Conservation (phyloP, 2,329 filamentous ascomycete species). For the Neonectria neomacrospora region DNA sequence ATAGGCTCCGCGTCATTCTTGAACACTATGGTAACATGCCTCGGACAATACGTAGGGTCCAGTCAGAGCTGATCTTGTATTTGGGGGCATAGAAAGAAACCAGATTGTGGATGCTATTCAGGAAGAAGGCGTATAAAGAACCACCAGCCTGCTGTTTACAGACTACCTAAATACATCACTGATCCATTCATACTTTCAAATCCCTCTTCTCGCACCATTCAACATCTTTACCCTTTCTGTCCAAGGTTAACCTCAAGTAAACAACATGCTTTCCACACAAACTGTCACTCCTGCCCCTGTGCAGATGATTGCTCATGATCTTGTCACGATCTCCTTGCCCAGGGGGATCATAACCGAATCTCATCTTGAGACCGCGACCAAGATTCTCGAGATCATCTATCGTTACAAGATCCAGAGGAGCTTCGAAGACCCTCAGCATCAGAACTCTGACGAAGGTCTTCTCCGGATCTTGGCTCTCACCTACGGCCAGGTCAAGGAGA, state of each 20-base stretch:
- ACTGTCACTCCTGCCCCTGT: constrained; percentile 38
- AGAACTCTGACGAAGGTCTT: constrained; percentile 46
- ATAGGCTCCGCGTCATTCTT: too few species aligned
- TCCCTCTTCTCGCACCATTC: too few species aligned
- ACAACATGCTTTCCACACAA: constrained; percentile 51
- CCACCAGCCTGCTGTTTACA: too few species aligned
- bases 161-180: too few species aligned
- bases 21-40: too few species aligned
- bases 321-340: constrained; percentile 33
- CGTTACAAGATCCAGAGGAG: constrained; percentile 51
- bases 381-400: constrained; percentile 53
- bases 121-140: too few species aligned
- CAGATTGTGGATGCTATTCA: too few species aligned
- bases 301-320: constrained; percentile 45
- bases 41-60: too few species aligned
- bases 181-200: too few species aligned
- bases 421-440: constrained; percentile 25
- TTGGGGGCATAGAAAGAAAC: too few species aligned
- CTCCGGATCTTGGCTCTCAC: constrained; percentile 50
- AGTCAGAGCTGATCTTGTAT: too few species aligned
- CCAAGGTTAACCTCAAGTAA: constrained; percentile 35
- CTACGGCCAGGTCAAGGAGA: constrained; percentile 51
- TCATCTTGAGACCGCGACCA: constrained; percentile 47
- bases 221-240: too few species aligned
- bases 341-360: constrained; percentile 40